phyloP scores from a whole-genome alignment of 2,329 filamentous ascomycete genomes.

The Beauveria sp. region DNA sequence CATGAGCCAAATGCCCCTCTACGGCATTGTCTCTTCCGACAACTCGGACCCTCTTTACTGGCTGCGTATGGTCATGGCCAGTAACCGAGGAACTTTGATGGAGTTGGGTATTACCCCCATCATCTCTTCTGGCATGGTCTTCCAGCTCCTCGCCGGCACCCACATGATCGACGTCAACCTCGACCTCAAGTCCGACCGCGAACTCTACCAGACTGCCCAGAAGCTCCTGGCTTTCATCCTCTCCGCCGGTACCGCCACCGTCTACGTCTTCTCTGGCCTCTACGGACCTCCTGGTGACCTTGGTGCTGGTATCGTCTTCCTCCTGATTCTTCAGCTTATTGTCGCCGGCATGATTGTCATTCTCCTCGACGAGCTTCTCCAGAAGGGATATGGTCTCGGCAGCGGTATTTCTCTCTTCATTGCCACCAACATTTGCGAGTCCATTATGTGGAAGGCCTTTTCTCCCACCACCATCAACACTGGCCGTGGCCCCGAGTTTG shows the following conservation, averaged over 20 bases:
- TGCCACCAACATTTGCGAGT: conserved; percentile 99
- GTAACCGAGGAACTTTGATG: conserved; percentile 95
- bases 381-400: conserved; percentile 98
- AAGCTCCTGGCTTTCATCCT: conserved; percentile 98
- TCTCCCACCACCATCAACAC: conserved; percentile 99
- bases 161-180: conserved; percentile 99
- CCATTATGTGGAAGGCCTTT: conserved; percentile 99
- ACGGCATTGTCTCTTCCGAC: conserved; percentile 98
- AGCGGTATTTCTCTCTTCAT: conserved; percentile 99
- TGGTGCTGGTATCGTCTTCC: conserved; percentile 94
- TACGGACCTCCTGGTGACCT: conserved; percentile 96
- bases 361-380: conserved; percentile 95
- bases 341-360: conserved; percentile 98
- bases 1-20: conserved; percentile 99
- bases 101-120: conserved; percentile 96
- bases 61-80: conserved; percentile 99
- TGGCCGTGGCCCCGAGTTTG: conserved; percentile 95
- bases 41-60: conserved; percentile 99
- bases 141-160: conserved; percentile 98
- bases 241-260: conserved; percentile 93
- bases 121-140: conserved; percentile 99
- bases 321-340: conserved; percentile 95
- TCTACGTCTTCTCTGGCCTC: conserved; percentile 96
- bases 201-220: conserved; percentile 99
- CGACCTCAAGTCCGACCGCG: conserved; percentile 98